These are phyloP conservation scores for Eutypa lata DNA, from an alignment of 2,329 filamentous ascomycete species.

Conservation along the genomic window DNA sequence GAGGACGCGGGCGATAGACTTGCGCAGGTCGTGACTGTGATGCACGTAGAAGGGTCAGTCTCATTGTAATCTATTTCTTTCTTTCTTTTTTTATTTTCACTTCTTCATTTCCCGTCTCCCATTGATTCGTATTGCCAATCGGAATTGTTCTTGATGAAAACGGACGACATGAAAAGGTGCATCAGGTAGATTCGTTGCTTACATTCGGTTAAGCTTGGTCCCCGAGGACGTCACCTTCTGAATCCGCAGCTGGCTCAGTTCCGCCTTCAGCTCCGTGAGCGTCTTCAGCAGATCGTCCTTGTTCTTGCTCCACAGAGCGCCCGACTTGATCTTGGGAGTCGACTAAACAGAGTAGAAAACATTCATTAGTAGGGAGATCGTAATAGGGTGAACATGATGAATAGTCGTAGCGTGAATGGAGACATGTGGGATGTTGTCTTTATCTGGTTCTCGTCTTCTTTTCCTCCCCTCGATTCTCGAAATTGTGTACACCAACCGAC, in stretches of 20 bases:
- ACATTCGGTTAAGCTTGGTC: slow-evolving; percentile 98
- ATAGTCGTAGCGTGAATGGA: neutral
- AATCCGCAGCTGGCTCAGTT: slow-evolving; percentile 93
- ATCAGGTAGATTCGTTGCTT: neutral
- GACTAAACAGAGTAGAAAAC: slow-evolving; percentile 38
- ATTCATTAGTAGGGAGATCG: slow-evolving; percentile 13
- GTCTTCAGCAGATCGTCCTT: slow-evolving; percentile 98
- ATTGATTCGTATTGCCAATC: neutral
- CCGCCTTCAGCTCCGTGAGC: slow-evolving; percentile 90
- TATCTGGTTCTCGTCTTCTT: neutral
- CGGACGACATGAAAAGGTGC: neutral
- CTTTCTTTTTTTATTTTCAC: slow-evolving; percentile 1
- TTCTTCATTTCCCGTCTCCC: slow-evolving; percentile 1
- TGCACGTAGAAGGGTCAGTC: slow-evolving; percentile 12
- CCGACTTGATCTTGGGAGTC: slow-evolving; percentile 81
- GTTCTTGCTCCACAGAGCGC: slow-evolving; percentile 97
- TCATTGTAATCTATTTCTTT: neutral
- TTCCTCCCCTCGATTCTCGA: neutral
- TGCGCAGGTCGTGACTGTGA: slow-evolving; percentile 92
- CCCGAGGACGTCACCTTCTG: slow-evolving; percentile 97
- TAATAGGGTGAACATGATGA: neutral
- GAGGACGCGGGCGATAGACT: slow-evolving; percentile 97
- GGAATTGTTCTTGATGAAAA: neutral
- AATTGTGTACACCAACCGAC: neutral
- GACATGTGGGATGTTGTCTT: neutral